Base-by-base conservation (phyloP, 2,329 filamentous ascomycete genomes). In the Teratosphaeria nubilosa region DNA sequence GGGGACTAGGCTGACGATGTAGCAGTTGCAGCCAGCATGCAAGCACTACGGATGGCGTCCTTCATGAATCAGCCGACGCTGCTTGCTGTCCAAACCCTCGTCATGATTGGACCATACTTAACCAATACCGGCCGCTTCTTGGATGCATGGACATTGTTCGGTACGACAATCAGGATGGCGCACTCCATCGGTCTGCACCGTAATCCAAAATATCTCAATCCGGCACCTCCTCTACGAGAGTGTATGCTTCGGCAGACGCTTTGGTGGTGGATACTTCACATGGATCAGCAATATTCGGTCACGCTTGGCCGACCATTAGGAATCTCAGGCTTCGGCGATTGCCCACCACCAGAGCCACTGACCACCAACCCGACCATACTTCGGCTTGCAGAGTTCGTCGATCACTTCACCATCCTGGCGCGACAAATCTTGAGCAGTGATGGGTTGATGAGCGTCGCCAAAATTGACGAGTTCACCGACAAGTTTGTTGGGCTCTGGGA, bases 211-310 rank as follows among this genome's bases (percentile, higher is more conserved):
- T 72, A 73, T 51, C 71, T 78, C 27, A 71, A 79, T 57, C 74
- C 76, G 20, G 63, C 73, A 3, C 72, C 72, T 34, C 71, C 74
- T 1, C 68, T 74, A 7, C 69, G 72, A 25, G 76, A 79, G 62
- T 73, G 71, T 53, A 71, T 71, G 14, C 69, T 75, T 14, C 70
- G 77, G 5, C 75, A 74, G 55, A 73, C 73, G 16, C 66, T 79
- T 1, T 80, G 77, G 77, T 80, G 77, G 77, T 78, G 77, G 75
- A 76, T 80, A 71, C 64, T 80, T n/a, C 76, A 78, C 59, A 76
- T 79, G 72, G 77, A 80, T 53, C 76, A 78, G 58, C 74, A 79
- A 53, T 79, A 78, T 60, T 78, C 76, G 0, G 77, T 79, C 66
- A 78, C 75, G 0, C 70, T 79, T 0, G 77, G 77, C 22, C 70